Percentiles rank a stretch among this genome's conserved stretches.
Evolutionary conservation across 139 green algal genomes (phyloP).

Genomic region (Spirogloea muscicola): DNA sequence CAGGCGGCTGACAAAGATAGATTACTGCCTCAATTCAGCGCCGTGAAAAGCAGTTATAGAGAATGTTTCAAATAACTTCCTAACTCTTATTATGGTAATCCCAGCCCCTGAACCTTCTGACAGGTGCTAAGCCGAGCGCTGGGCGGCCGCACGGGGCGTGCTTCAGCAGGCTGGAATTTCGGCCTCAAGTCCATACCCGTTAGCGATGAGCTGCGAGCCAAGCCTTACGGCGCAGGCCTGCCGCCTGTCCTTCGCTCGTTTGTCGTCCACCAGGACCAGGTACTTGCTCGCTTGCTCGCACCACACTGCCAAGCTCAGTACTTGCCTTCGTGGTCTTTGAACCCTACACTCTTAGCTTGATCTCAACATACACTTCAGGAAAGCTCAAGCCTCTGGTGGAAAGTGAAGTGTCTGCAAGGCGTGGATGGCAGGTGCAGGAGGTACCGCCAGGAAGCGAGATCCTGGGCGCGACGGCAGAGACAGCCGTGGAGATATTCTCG

Average conservation of each 20-base stretch:
- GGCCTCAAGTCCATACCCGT: slow-evolving; percentile 1
- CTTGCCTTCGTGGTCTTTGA: too few relatives aligned
- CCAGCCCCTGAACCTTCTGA: too few relatives aligned
- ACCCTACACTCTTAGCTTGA: too few relatives aligned
- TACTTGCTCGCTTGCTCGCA: too few relatives aligned
- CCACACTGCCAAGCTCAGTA: too few relatives aligned
- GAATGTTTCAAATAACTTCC: too few relatives aligned
- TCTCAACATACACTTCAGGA: too few relatives aligned
- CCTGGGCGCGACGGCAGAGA: slow-evolving; percentile 15
- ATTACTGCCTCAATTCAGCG: too few relatives aligned
- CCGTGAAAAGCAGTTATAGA: too few relatives aligned
- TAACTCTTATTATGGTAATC: too few relatives aligned
- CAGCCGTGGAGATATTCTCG: slow-evolving; percentile 37
- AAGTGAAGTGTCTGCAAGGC: background rate
- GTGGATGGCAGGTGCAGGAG: slow-evolving; percentile 15
- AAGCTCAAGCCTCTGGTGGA: too few relatives aligned
- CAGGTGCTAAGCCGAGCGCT: slow-evolving; percentile 22
- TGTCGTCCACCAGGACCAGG: slow-evolving; percentile 30
- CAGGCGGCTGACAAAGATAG: too few relatives aligned
- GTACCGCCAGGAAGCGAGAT: slow-evolving; percentile 29
- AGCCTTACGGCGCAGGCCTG: slow-evolving; percentile 18
- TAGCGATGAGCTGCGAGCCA: background rate
- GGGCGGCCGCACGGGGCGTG: slow-evolving; percentile 3
- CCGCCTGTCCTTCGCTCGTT: background rate
- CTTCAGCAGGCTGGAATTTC: slow-evolving; percentile 14